Evolutionary conservation across 2,329 filamentous ascomycete species (phyloP).

Genomic region (Trichoderma sp.): DNA sequence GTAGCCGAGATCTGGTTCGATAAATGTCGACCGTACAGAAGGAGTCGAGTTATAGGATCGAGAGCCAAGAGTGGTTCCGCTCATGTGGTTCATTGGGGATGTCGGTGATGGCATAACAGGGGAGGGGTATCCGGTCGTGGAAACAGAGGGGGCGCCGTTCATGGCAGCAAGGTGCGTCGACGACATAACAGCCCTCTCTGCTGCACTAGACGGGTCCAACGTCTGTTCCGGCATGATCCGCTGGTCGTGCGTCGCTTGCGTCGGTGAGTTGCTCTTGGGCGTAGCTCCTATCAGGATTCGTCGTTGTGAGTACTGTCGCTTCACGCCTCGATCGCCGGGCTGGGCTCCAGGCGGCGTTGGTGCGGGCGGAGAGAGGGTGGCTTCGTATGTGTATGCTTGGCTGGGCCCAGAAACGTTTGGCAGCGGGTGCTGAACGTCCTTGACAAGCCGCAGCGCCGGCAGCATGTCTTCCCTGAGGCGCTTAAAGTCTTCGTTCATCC

Average conservation of each 20-base stretch:
- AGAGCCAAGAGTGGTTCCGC: slow-evolving; percentile 57
- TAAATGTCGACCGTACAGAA: slow-evolving; percentile 55
- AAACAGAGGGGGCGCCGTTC: slow-evolving; percentile 58
- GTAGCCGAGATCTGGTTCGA: slow-evolving; percentile 44
- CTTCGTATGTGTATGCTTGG: slow-evolving; percentile 51
- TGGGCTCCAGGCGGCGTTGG: slow-evolving; percentile 53
- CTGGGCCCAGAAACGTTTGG: slow-evolving; percentile 48
- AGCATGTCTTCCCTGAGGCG: slow-evolving; percentile 87
- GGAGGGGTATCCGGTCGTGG: slow-evolving; percentile 49
- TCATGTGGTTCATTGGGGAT: slow-evolving; percentile 57
- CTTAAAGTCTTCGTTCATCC: slow-evolving; percentile 83
- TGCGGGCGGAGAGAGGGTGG: slow-evolving; percentile 50
- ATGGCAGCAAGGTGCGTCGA: slow-evolving; percentile 69
- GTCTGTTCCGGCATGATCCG: slow-evolving; percentile 60
- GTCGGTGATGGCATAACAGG: slow-evolving; percentile 70
- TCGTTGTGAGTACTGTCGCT: slow-evolving; percentile 72
- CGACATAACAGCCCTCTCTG: slow-evolving; percentile 62
- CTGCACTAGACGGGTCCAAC: slow-evolving; percentile 66
- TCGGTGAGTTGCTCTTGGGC: slow-evolving; percentile 75
- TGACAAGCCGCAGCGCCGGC: slow-evolving; percentile 83
- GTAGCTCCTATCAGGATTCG: slow-evolving; percentile 68
- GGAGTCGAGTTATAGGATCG: slow-evolving; percentile 58
- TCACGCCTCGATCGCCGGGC: slow-evolving; percentile 53
- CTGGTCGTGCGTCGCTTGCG: slow-evolving; percentile 64
- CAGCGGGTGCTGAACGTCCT: slow-evolving; percentile 86